Percentiles rank a stretch among this genome's conserved stretches.
Conservation (phyloP, 495 filamentous ascomycete species). For the Margaritispora aquatica region DNA sequence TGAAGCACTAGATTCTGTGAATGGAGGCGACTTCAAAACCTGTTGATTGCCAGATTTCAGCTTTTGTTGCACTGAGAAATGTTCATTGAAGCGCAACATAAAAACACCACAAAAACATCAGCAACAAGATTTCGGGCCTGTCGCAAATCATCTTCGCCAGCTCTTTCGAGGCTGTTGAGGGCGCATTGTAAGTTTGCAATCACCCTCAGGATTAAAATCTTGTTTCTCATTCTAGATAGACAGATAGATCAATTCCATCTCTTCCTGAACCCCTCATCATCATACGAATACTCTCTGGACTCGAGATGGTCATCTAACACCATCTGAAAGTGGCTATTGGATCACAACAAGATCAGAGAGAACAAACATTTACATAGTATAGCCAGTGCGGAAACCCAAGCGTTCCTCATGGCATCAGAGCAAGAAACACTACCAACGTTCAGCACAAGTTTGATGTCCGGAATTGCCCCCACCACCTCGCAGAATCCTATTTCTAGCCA, state of each 20-base stretch:
- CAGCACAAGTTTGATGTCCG: conserved; percentile 2
- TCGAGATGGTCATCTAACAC: background rate
- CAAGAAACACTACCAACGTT: conserved; percentile 17
- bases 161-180: background rate
- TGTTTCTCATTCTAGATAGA: background rate
- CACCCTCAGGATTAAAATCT: background rate
- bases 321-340: conserved; percentile 1
- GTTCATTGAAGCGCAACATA: background rate
- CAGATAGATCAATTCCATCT: background rate
- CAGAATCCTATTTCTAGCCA: background rate
- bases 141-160: background rate
- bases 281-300: background rate
- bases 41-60: background rate
- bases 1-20: background rate
- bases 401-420: conserved; percentile 22
- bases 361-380: too few species aligned
- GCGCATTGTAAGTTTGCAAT: background rate
- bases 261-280: background rate
- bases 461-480: conserved; percentile 10
- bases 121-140: background rate
- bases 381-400: too few species aligned
- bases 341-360: conserved; percentile 1
- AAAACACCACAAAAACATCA: background rate
- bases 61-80: background rate
- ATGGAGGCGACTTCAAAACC: background rate